These are phyloP conservation scores for Cordyceps fumosorosea DNA, from an alignment of 2,329 filamentous ascomycete species.

Conservation along the genomic window DNA sequence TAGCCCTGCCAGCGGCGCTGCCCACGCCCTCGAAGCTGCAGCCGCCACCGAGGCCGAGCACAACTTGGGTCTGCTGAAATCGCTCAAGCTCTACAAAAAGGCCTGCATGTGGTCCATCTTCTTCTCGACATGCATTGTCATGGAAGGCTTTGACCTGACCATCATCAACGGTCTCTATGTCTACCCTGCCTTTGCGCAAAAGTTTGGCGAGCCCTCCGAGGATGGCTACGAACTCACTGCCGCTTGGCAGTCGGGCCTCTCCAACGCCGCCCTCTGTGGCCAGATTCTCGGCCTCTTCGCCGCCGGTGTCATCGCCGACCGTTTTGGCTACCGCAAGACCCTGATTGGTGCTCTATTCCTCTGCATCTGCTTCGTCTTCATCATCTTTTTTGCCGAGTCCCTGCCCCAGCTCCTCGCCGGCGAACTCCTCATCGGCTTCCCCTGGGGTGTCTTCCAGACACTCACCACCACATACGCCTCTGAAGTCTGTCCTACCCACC, in stretches of 20 bases:
- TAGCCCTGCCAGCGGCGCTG: not conserved
- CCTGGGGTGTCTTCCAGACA: slow-evolving; percentile 42
- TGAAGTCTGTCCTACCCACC: slow-evolving; percentile 37
- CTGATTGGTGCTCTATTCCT: slow-evolving; percentile 36
- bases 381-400: slow-evolving; percentile 39
- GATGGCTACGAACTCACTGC: slow-evolving; percentile 40
- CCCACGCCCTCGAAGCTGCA: slow-evolving; percentile 16
- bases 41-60: slow-evolving; percentile 28
- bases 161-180: slow-evolving; percentile 36
- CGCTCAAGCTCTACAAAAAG: slow-evolving; percentile 34
- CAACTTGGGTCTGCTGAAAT: slow-evolving; percentile 25
- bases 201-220: slow-evolving; percentile 31
- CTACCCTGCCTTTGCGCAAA: slow-evolving; percentile 31
- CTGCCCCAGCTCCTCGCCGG: slow-evolving; percentile 36
- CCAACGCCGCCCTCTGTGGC: slow-evolving; percentile 41
- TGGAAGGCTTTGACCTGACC: slow-evolving; percentile 35
- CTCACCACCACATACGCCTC: slow-evolving; percentile 42
- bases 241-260: slow-evolving; percentile 46
- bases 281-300: slow-evolving; percentile 44
- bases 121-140: slow-evolving; percentile 31
- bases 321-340: slow-evolving; percentile 40
- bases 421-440: slow-evolving; percentile 40
- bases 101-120: slow-evolving; percentile 32
- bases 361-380: slow-evolving; percentile 39
- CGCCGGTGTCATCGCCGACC: slow-evolving; percentile 42